Evolutionary conservation across 169 alveolate species (phyloP), one percentile per base, ranked within the genome.

Genomic region (Cryptosporidium muris): DNA sequence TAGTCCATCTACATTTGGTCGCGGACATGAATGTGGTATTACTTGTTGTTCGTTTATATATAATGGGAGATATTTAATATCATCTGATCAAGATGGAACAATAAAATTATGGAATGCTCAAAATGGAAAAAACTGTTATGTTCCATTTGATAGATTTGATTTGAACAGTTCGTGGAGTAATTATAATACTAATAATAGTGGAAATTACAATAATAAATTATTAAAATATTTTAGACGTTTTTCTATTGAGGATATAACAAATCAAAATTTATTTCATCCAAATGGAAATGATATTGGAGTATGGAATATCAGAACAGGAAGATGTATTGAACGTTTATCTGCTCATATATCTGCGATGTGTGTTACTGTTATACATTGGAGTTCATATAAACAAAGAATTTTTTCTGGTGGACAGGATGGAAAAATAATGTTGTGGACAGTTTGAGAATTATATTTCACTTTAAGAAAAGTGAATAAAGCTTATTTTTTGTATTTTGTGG

Each of bases 401-500:
- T 25, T 74, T 43, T 74, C 85, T 7, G 85, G 85, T 25, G 85
- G 60, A 58, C 85, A 74, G 52, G 48, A 45, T 14, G 85, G 85
- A 45, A 36, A 56, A 43, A 11, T 74, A 45, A 52, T 43, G 11
- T 5, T 74, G 47, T 74, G 85, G 85, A 74, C 52, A 54, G 6
- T 54, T 38, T 37, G 34, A 3, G 14, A 58, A 12, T 34, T 40
- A 64, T 38, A 51, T 25, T 25, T 14, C 48, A 4, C 6, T 2
- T 45, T 64, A 34, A 5, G 42, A 16, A 14, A 47, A 25, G 25
- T 25, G 25, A 25, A 25, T 25, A 25, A 25, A 25, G 25, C 25
- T 25, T 25, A 25, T 25, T 65, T 9, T 94, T 89, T 2, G 98
- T 95, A 65, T 96, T 97, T 45, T 93, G 92, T 40, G 96, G 96